Conservation (phyloP, 768 basidiomycete species). For the Phlebiopsis flavidoalba region DNA sequence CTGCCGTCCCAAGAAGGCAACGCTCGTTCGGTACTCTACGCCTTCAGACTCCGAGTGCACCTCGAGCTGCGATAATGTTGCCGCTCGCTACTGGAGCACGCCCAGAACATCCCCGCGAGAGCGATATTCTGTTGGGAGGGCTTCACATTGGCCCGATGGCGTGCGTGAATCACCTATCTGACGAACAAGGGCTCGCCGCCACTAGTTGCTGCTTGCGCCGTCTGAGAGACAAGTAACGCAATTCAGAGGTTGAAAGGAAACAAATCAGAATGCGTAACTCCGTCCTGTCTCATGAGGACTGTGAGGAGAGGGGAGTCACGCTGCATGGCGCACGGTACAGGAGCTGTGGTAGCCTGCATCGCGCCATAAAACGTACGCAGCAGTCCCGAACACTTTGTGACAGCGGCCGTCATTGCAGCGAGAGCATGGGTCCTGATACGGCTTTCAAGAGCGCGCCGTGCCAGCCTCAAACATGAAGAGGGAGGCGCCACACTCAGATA, state of each 20-base stretch:
- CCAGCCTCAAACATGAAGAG: neutral
- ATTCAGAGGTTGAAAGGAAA: slow-evolving; percentile 7
- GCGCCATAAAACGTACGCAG: neutral
- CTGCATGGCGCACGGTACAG: neutral
- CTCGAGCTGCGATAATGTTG: neutral
- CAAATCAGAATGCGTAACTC: neutral
- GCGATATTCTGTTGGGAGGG: neutral
- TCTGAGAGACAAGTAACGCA: neutral
- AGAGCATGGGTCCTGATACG: neutral
- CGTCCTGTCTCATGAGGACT: neutral
- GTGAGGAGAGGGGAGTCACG: too few species aligned
- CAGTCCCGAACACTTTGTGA: neutral
- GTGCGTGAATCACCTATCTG: neutral
- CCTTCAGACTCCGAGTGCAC: slow-evolving; percentile 2
- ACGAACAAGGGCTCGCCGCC: neutral
- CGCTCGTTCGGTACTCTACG: slow-evolving; percentile 6
- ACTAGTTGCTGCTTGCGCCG: neutral
- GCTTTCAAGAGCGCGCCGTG: neutral
- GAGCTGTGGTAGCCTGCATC: neutral
- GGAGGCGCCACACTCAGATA: neutral
- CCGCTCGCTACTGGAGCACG: neutral
- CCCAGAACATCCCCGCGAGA: neutral
- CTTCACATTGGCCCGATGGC: neutral
- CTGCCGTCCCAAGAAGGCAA: slow-evolving; percentile 3
- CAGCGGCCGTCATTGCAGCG: neutral